phyloP scores from a whole-genome alignment of 176 grass and related monocot species.

The Oryza officinalis region DNA sequence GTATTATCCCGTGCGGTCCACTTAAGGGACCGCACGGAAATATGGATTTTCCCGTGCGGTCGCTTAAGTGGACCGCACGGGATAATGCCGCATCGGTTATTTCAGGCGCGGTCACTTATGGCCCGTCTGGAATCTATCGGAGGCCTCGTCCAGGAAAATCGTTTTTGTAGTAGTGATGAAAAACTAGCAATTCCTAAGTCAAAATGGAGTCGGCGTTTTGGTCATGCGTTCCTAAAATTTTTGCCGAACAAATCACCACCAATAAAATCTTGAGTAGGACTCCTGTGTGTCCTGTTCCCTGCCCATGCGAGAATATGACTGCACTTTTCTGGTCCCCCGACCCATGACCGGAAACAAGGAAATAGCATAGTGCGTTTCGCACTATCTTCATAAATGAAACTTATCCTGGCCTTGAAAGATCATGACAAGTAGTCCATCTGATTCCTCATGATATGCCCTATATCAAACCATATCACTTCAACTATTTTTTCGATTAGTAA shows the following conservation, averaged over 20 bases:
- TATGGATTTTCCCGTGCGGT: no score
- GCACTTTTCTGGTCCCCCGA: not conserved
- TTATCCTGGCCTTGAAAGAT: slow-evolving; percentile 9
- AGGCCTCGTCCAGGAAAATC: no score
- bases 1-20: no score
- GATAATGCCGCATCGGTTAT: no score
- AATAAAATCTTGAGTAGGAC: not conserved
- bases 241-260: not conserved
- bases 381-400: not conserved
- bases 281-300: not conserved
- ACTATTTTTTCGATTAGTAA: not conserved
- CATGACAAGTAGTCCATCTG: not conserved
- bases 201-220: not conserved
- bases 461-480: not conserved
- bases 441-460: slow-evolving; percentile 17
- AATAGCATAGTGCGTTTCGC: slow-evolving; percentile 2
- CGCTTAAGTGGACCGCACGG: no score
- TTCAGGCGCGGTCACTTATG: no score
- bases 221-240: not conserved
- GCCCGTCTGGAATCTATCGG: no score
- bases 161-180: no score
- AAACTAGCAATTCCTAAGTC: no score
- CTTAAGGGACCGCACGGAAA: no score
- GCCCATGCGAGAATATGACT: not conserved
- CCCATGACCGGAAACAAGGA: not conserved